phyloP scores from a whole-genome alignment of 2,329 filamentous ascomycete genomes.

The Exophiala viscosa region DNA sequence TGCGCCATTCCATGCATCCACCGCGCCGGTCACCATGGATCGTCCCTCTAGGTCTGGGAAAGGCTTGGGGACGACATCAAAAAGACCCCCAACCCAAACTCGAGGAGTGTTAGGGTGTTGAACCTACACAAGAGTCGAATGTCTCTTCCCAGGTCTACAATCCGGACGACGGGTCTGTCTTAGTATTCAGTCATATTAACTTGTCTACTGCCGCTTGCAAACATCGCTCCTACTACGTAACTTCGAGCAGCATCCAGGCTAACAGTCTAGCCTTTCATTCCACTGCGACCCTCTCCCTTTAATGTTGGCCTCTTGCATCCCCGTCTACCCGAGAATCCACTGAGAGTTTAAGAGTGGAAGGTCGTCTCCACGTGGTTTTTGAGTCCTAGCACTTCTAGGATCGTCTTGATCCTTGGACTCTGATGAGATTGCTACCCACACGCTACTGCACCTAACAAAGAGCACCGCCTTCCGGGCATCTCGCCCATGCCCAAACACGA shows the following conservation, averaged over 20 bases:
- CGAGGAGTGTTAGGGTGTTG: background rate
- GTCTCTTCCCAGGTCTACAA: background rate
- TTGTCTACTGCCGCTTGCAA: background rate
- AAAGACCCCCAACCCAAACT: conserved; percentile 6
- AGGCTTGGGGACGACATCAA: conserved; percentile 9
- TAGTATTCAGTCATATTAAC: background rate
- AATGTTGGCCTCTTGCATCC: conserved; percentile 5
- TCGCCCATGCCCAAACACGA: conserved; percentile 28
- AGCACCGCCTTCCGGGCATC: conserved; percentile 19
- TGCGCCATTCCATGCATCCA: conserved; percentile 20
- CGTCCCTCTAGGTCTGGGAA: conserved; percentile 9
- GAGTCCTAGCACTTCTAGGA: conserved; percentile 11
- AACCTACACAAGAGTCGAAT: background rate
- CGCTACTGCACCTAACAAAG: conserved; percentile 21
- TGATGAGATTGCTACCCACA: conserved; percentile 21
- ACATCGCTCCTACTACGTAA: background rate
- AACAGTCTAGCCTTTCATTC: background rate
- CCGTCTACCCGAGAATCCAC: conserved; percentile 15
- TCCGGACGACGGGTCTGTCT: background rate
- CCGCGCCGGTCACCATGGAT: conserved; percentile 21
- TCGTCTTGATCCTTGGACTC: conserved; percentile 5
- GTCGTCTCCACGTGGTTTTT: conserved; percentile 22
- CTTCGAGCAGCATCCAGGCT: background rate
- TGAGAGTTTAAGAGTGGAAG: conserved; percentile 3
- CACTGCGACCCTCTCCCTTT: conserved; percentile 15